phyloP scores from a whole-genome alignment of 768 basidiomycete species.

The Tulasnella calospora region DNA sequence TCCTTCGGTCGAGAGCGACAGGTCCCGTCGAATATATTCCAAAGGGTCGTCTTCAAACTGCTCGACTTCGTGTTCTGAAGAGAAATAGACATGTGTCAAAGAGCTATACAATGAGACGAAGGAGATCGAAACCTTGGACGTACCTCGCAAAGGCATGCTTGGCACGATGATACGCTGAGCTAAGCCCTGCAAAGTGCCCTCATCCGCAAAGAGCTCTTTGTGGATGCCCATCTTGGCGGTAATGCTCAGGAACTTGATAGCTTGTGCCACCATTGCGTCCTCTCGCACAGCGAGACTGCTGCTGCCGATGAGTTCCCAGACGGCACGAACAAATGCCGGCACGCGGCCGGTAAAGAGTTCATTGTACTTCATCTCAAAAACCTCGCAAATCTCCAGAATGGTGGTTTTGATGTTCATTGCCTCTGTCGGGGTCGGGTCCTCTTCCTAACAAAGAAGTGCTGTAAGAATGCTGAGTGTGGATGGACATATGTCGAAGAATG shows the following conservation, averaged over 20 bases:
- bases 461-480: neutral
- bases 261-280: slow-evolving; percentile 60
- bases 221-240: slow-evolving; percentile 87
- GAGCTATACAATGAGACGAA: neutral
- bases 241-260: slow-evolving; percentile 84
- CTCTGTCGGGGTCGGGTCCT: slow-evolving; percentile 75
- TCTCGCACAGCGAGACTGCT: slow-evolving; percentile 23
- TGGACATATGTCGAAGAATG: slow-evolving; percentile 2
- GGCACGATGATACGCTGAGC: slow-evolving; percentile 89
- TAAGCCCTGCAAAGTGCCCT: slow-evolving; percentile 75
- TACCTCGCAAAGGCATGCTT: slow-evolving; percentile 76
- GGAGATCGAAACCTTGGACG: slow-evolving; percentile 27
- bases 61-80: slow-evolving; percentile 76
- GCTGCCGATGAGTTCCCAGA: slow-evolving; percentile 77
- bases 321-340: slow-evolving; percentile 72
- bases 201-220: slow-evolving; percentile 63
- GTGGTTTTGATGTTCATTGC: slow-evolving; percentile 84
- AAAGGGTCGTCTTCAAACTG: slow-evolving; percentile 96
- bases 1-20: slow-evolving; percentile 57
- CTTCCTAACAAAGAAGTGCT: slow-evolving; percentile 47
- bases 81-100: neutral
- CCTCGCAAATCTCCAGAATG: slow-evolving; percentile 87
- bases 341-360: slow-evolving; percentile 67
- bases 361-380: slow-evolving; percentile 78
- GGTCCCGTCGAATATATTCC: slow-evolving; percentile 86